phyloP scores from a whole-genome alignment of 1,284 basidiomycete species.

The Cryptococcus neoformans region DNA sequence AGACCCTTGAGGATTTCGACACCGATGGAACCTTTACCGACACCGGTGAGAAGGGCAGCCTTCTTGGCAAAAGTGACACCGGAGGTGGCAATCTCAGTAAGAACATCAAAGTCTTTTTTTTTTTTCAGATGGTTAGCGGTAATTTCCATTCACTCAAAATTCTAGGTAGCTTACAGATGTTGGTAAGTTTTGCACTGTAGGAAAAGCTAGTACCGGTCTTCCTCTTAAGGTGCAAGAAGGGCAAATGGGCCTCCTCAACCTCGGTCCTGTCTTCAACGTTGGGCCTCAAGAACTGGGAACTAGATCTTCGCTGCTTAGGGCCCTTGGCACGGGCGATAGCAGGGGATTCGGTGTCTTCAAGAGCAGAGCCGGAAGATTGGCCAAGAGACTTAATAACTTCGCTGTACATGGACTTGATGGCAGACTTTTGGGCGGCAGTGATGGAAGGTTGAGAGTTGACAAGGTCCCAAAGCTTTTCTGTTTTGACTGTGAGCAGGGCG shows the following conservation, averaged over 20 bases:
- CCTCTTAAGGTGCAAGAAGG: slow-evolving; percentile 92
- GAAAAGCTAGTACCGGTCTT: slow-evolving; percentile 96
- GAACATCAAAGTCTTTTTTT: slow-evolving; percentile 72
- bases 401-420: slow-evolving; percentile 94
- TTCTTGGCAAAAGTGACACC: slow-evolving; percentile 99
- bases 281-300: slow-evolving; percentile 91
- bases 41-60: slow-evolving; percentile 95
- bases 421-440: slow-evolving; percentile 93
- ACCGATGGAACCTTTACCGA: slow-evolving; percentile 96
- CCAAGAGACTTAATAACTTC: slow-evolving; percentile 75
- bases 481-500: not conserved
- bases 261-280: slow-evolving; percentile 66
- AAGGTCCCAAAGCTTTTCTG: slow-evolving; percentile 89
- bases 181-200: slow-evolving; percentile 93
- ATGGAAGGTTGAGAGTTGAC: slow-evolving; percentile 97
- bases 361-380: slow-evolving; percentile 57
- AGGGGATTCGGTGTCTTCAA: slow-evolving; percentile 21
- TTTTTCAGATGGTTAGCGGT: not conserved
- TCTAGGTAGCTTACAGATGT: slow-evolving; percentile 56
- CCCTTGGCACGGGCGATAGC: slow-evolving; percentile 36
- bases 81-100: slow-evolving; percentile 96
- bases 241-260: slow-evolving; percentile 84
- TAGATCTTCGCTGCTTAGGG: slow-evolving; percentile 65
- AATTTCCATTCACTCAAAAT: not conserved
- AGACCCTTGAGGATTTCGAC: slow-evolving; percentile 97